Evolutionary conservation across 2,329 filamentous ascomycete species (phyloP), one percentile per base, ranked within the genome.

Genomic region (Colletotrichum spaethianum): DNA sequence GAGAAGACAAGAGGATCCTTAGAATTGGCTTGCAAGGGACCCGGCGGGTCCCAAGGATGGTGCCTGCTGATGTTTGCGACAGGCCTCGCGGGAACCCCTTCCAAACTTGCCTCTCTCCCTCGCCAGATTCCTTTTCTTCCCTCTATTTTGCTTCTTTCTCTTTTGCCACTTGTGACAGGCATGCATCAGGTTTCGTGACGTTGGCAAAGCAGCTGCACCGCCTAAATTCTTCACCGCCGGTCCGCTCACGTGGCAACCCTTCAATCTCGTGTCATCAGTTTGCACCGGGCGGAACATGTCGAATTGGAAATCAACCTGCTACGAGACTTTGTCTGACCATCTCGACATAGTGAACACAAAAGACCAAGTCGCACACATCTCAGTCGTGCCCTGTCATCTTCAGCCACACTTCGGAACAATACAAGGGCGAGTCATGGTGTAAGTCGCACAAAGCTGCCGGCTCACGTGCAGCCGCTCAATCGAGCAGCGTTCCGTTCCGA

Each of bases 401-500:
- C 33, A 36, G 46, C 8, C n/a, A 16, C 11, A 14, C 8, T 14
- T n/a, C 31, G 46, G 23, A 16, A 46, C 23, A 31, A 31, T n/a
- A 14, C 46, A 52, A 52, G 16, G 46, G 26, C 60, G 46, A 63
- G 60, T 63, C 46, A 63, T 63, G 23, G 36, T 62, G 16, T 14
- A 50, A 36, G 31, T 63, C 44, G 60, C n/a, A 28, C 42, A 48
- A 50, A 18, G 60, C 44, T 26, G n/a, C 33, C 16, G 14, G 31
- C 46, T n/a, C 31, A 23, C 44, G 31, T 31, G 31, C 36, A 20
- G 28, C 60, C 9, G 46, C 44, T 63, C 16, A 40, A 42, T 20
- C 36, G 33, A 63, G 46, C 33, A 7, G 38, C 33, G 23, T 26
- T 7, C 60, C 46, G 60, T 63, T 52, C 46, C 46, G 2, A 63